phyloP scores from a whole-genome alignment of 257 asterid genomes.

The Salvia splendens region DNA sequence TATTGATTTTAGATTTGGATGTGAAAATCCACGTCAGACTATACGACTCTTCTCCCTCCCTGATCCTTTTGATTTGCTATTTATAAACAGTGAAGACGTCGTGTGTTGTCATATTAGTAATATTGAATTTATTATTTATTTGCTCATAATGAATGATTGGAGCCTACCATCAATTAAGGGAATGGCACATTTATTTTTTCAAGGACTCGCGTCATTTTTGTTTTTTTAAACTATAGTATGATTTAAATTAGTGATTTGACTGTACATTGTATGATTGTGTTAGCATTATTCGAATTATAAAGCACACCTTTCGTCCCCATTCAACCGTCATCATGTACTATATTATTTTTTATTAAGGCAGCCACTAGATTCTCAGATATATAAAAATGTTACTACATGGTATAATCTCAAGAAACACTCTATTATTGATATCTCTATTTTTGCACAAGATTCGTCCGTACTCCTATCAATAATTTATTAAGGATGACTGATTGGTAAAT shows the following conservation, averaged over 20 bases:
- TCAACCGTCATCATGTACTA: slow-evolving; percentile 16
- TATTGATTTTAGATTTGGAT: no score
- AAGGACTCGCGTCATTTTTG: not conserved
- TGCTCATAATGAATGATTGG: slow-evolving; percentile 30
- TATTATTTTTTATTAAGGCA: not conserved
- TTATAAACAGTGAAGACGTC: no score
- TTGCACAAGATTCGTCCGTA: no score
- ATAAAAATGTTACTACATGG: not conserved
- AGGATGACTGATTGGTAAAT: not conserved
- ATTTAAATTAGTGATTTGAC: slow-evolving; percentile 3
- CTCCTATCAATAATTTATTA: no score
- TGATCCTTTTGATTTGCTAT: no score
- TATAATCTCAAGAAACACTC: not conserved
- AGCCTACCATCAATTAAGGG: slow-evolving; percentile 17
- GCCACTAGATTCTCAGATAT: slow-evolving; percentile 3
- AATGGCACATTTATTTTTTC: not conserved
- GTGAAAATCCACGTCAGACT: no score
- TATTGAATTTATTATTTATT: no score
- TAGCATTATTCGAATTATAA: not conserved
- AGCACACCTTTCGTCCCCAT: not conserved
- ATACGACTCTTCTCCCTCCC: no score
- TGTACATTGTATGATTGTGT: slow-evolving; percentile 2
- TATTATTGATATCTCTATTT: not conserved
- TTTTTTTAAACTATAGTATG: not conserved
- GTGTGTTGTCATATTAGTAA: no score